Base-by-base conservation (phyloP, 371 early-diverging fungal species). In the Mortierella polycephala region DNA sequence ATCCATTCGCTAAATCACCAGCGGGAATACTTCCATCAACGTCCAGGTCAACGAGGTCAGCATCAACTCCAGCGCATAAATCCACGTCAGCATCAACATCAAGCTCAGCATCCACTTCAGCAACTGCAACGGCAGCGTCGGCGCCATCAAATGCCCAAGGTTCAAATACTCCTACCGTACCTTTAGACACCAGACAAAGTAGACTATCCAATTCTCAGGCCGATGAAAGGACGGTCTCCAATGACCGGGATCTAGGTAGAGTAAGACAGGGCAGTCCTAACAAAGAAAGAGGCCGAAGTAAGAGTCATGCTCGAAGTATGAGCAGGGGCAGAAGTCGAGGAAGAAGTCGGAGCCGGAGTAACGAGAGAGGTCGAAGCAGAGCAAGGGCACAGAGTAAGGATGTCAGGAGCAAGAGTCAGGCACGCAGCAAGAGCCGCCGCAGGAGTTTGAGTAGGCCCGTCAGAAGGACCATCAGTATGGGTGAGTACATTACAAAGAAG, bases 361-460 rank as follows among this genome's bases (percentile, higher is more conserved):
- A 11, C 20, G 54, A 60, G 7, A 23, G 68, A 9, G 60, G 42
- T 40, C 54, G 54, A 47, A 67, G 67, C 55, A 52, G 55, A 56
- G 16, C 51, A 18, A 51, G 51, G 51, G 51, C 51, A 18, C 20
- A 51, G 7, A 56, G 61, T 9, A 13, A 61, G 21, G 59, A 60
- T 5, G 62, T 54, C 2, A 51, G 71, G 1, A 64, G 65, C 57
- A 59, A 65, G 40, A 62, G 66, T 14, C 44, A 66, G 13, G 61
- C 52, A 16, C 57, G 65, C 10, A 74, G 74, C 49, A 74, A 52
- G 57, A 74, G 69, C 30, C 58, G 57, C 10, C 30, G 13, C 44
- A 57, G 74, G 45, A 69, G 75, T 30, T 46, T 51, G 30, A 74
- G 75, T 39, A 57, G 69, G 40, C 62, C 75, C 14, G 55, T 44